Percentiles rank a stretch among this genome's conserved stretches.
Evolutionary conservation across 805 yeast genomes (phyloP).

Genomic region (Hanseniaspora valbyensis): DNA sequence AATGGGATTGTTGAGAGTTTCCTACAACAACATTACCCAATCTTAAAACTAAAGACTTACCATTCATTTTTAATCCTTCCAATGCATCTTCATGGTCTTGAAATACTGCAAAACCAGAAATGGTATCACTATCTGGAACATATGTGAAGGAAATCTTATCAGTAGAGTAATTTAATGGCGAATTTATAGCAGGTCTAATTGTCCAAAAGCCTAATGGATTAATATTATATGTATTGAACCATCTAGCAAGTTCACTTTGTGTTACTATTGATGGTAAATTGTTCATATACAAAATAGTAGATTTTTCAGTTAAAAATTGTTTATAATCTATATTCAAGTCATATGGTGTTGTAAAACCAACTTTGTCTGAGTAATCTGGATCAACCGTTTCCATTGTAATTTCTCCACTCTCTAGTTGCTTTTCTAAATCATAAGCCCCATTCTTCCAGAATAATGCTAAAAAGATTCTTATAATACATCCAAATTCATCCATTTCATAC

Average conservation of each 20-base stretch:
- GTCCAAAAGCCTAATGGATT: conserved; percentile 88
- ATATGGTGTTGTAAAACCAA: conserved; percentile 60
- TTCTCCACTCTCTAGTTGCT: not conserved
- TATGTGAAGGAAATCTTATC: conserved; percentile 19
- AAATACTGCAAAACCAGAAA: conserved; percentile 77
- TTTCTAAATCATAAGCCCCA: conserved; percentile 10
- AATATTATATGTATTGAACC: conserved; percentile 83
- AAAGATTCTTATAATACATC: conserved; percentile 16
- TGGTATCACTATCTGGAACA: conserved; percentile 39
- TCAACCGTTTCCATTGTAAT: not conserved
- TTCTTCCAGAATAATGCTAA: conserved; percentile 12
- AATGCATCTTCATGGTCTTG: conserved; percentile 76
- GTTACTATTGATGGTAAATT: conserved; percentile 79
- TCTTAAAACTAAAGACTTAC: conserved; percentile 35
- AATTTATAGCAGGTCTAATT: conserved; percentile 42
- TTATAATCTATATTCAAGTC: conserved; percentile 65
- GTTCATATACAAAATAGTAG: conserved; percentile 67
- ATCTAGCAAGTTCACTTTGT: conserved; percentile 77
- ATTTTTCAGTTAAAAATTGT: conserved; percentile 56
- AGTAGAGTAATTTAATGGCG: conserved; percentile 18
- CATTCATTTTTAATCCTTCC: conserved; percentile 68
- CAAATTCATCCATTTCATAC: conserved; percentile 17
- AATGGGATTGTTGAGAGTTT: conserved; percentile 33
- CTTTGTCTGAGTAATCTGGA: conserved; percentile 21
- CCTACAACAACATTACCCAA: conserved; percentile 19